Conservation (phyloP, 768 basidiomycete genomes). For the Basidioascus undulatus region DNA sequence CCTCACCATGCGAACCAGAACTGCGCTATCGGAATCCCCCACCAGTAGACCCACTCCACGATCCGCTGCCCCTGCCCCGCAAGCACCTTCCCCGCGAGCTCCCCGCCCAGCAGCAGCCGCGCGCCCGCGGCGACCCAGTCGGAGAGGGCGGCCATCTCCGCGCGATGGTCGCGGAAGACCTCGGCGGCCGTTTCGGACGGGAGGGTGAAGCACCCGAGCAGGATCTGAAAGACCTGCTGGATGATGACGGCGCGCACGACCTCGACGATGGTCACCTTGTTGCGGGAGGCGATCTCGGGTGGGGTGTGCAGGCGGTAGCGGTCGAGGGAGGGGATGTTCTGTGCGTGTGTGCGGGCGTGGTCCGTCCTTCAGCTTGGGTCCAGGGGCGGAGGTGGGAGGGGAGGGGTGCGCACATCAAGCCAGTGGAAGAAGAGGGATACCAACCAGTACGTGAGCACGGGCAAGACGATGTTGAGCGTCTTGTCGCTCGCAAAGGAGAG, state of each 20-base stretch:
- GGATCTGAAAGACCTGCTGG: slow-evolving; percentile 68
- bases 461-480: slow-evolving; percentile 41
- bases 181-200: slow-evolving; percentile 20
- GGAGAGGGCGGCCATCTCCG: slow-evolving; percentile 11
- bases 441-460: slow-evolving; percentile 64
- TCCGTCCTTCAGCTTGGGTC: too few species aligned
- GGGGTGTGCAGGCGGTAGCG: slow-evolving; percentile 73
- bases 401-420: slow-evolving; percentile 36
- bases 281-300: slow-evolving; percentile 44
- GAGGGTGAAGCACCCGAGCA: slow-evolving; percentile 44
- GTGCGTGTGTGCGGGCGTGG: too few species aligned
- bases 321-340: slow-evolving; percentile 46
- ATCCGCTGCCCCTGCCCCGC: slow-evolving; percentile 20
- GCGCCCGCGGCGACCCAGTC: slow-evolving; percentile 20
- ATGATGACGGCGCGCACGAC: slow-evolving; percentile 61
- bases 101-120: slow-evolving; percentile 23
- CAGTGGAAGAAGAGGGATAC: slow-evolving; percentile 54
- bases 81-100: slow-evolving; percentile 21
- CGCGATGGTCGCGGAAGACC: slow-evolving; percentile 15
- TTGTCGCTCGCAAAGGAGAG: slow-evolving; percentile 43
- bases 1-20: slow-evolving; percentile 62
- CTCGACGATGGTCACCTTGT: slow-evolving; percentile 41
- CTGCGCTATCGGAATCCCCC: slow-evolving; percentile 55
- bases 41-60: slow-evolving; percentile 67
- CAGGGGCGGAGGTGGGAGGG: too few species aligned